Evolutionary conservation across 805 yeast species (phyloP), one percentile per base, ranked within the genome.

Genomic region (Starmerella bacillaris): DNA sequence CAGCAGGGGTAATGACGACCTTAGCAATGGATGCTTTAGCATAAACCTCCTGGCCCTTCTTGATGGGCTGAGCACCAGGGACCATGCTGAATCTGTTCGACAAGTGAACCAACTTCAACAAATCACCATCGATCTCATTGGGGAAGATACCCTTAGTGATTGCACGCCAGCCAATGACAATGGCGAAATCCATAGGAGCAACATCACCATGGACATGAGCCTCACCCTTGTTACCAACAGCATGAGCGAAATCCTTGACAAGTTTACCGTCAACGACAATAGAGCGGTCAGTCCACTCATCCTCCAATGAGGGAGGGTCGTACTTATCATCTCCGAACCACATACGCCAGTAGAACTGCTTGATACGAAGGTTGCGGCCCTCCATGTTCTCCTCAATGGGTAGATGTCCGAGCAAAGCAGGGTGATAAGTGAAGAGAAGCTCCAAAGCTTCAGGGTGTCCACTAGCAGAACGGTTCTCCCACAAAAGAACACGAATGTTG

Each of bases 171-270:
- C 98, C 96, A 49, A 84, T 72, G 39, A 89, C 95, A 57, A 89
- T 89, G 33, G 98, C 96, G 55, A 84, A 89, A 65, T 89, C 99
- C 96, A 89, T 86, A 52, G 99, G 99, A 33, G 96, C 98, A 9
- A 42, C 47, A 44, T 68, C 70, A 58, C 79, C 77, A 39, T 76
- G 68, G 48, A 84, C 94, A 50, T 83, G 89, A 42, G 92, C 94
- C 63, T 89, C 96, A 59, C 94, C 83, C 47, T 78, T 77, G 70
- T 89, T 89, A 48, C 95, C 95, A 55, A 89, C 80, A 41, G 95
- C 95, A 50, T 84, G 94, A 22, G 94, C 84, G 57, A 89, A 82
- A 58, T 84, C 93, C 42, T 83, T 69, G 55, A 89, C 78, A 44
- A 72, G 79, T 57, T 74, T 68, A 35, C 74, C 72, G 35, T 78